A percentile compares a stretch with the other conserved stretches of the same genome.
These are phyloP conservation scores for Hymenoscyphus albidus DNA, from an alignment of 2,329 filamentous ascomycete species.

Conservation along the genomic window DNA sequence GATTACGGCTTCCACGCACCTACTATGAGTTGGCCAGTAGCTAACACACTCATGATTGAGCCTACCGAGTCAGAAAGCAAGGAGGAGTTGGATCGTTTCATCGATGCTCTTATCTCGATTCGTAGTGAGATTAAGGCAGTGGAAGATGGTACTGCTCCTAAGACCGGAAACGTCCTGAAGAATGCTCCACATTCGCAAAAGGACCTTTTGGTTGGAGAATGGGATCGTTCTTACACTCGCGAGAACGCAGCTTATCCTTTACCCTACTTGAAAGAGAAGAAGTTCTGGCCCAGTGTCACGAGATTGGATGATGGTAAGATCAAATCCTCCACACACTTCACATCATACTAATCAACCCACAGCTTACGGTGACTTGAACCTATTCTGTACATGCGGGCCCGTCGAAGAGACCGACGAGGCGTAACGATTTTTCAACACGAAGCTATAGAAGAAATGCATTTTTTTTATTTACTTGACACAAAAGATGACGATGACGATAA, in stretches of 20 bases:
- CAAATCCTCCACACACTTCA: slow-evolving; percentile 11
- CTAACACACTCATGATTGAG: slow-evolving; percentile 97
- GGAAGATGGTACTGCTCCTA: slow-evolving; percentile 73
- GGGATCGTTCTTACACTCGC: slow-evolving; percentile 77
- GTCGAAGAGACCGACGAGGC: slow-evolving; percentile 28
- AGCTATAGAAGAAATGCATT: slow-evolving; percentile 11
- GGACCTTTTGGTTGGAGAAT: slow-evolving; percentile 72
- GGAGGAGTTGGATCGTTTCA: slow-evolving; percentile 89
- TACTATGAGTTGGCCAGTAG: slow-evolving; percentile 94
- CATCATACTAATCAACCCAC: slow-evolving; percentile 4
- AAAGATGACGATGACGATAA: neutral
- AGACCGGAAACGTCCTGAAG: slow-evolving; percentile 79
- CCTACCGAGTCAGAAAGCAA: slow-evolving; percentile 92
- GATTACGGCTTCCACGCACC: slow-evolving; percentile 97
- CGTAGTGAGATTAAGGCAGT: slow-evolving; percentile 78
- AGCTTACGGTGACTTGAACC: slow-evolving; percentile 88
- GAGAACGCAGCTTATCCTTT: slow-evolving; percentile 86
- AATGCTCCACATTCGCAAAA: slow-evolving; percentile 82
- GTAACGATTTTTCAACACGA: slow-evolving; percentile 25
- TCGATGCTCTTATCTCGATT: slow-evolving; percentile 83
- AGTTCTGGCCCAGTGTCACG: slow-evolving; percentile 91
- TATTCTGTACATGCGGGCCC: slow-evolving; percentile 84
- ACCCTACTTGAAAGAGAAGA: slow-evolving; percentile 82
- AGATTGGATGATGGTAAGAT: slow-evolving; percentile 80
- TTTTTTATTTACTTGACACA: too few species aligned